Base-by-base conservation (phyloP, 495 filamentous ascomycete genomes). In the Neurospora sp. region DNA sequence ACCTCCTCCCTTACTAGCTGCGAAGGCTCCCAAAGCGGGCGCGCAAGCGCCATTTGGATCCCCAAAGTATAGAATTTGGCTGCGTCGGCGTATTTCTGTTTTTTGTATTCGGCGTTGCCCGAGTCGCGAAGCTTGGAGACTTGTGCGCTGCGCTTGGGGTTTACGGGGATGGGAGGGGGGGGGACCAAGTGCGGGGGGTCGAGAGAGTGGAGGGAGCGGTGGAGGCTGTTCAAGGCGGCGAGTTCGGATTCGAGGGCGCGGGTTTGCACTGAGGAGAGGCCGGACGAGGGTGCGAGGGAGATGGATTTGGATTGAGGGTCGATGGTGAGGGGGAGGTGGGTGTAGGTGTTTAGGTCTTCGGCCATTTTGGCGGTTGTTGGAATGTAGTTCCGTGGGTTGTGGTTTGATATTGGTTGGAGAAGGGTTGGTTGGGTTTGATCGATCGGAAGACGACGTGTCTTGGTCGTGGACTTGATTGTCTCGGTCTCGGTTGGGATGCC, bases 41-140 rank as follows among this genome's bases (percentile, higher is more conserved):
- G 86, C 2, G 86, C 86, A 18, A 93, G 80, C 3, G 93, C 96
- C 94, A 98, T 97, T 69, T 95, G 88, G 74, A 99, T 88, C 1
- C 91, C 95, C 60, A 93, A 88, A 1, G 86, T 88, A 86, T 98
- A 98, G 72, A 94, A 86, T 62, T 90, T 90, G 71, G 93, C 85
- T 16, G 96, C 96, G 37, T 96, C 93, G 74, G 81, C 80, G 84
- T 93, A 86, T 75, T 88, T 86, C 77, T 86, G 85, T 81, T 95
- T 94, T 80, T 92, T 91, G 85, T 92, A 94, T 77, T 91, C 89
- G 70, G 85, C 81, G 87, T 97, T 97, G 76, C 91, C 96, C 71
- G 85, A 86, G 78, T 97, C 95, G 83, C 94, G 93, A 76, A 98
- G 91, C 81, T 98, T 98, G 82, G 84, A 88, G 81, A 98, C 91